A percentile compares a stretch with the other conserved stretches of the same genome.
Conservation (phyloP, 768 basidiomycete genomes). For the Sporobolomyces roseus region DNA sequence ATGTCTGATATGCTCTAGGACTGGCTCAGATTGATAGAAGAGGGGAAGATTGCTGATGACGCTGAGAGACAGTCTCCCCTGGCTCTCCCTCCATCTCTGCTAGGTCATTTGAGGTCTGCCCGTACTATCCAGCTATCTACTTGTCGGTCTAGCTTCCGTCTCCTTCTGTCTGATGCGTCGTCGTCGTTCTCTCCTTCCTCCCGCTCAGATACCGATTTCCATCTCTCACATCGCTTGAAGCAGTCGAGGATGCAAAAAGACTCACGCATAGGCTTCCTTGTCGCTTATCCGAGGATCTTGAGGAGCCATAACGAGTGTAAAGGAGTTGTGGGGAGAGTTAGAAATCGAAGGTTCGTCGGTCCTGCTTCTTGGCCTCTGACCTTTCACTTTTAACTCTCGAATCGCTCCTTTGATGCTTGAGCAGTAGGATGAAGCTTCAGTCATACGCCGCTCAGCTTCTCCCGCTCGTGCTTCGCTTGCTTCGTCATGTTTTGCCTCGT, state of each 20-base stretch:
- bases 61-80: background rate
- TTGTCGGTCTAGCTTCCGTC: background rate
- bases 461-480: too few species aligned
- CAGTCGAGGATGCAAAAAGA: background rate
- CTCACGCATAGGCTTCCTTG: slow-evolving; percentile 35
- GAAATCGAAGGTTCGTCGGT: background rate
- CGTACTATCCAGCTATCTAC: background rate
- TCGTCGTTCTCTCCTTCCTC: background rate
- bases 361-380: background rate
- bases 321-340: background rate
- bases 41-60: background rate
- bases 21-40: background rate
- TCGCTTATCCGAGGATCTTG: slow-evolving; percentile 31
- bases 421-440: too few species aligned
- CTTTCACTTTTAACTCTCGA: background rate
- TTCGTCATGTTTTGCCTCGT: too few species aligned
- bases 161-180: background rate
- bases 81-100: background rate
- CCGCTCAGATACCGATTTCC: slow-evolving; percentile 16
- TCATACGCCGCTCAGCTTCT: too few species aligned
- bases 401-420: background rate
- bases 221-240: background rate
- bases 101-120: background rate
- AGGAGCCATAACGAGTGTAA: slow-evolving; percentile 5
- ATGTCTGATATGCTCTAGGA: background rate